These are phyloP conservation scores for Aegilops longissima DNA, from an alignment of 176 grass and related monocot species.

Conservation along the genomic window DNA sequence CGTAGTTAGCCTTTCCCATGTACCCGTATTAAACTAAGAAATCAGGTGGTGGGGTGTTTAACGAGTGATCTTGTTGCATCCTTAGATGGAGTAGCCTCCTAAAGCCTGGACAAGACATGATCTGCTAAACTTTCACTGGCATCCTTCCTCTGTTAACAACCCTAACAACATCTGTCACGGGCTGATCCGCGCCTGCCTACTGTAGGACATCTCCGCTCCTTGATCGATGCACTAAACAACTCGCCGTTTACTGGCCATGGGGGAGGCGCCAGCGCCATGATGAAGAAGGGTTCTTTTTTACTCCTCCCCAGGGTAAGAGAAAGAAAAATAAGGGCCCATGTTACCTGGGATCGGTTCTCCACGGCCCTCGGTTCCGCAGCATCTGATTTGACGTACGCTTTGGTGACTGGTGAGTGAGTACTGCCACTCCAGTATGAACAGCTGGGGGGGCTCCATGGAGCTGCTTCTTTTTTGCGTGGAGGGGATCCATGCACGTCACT, in stretches of 20 bases:
- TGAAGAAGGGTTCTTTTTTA: background rate
- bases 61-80: constrained; percentile 38
- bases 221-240: constrained; percentile 33
- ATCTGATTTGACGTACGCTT: constrained; percentile 56
- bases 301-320: constrained; percentile 4
- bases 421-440: constrained; percentile 20
- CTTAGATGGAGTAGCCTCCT: constrained; percentile 52
- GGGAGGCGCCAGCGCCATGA: constrained; percentile 6
- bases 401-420: background rate
- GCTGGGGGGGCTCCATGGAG: constrained; percentile 41
- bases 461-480: constrained; percentile 42
- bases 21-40: constrained; percentile 34
- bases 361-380: constrained; percentile 42
- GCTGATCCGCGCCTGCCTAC: constrained; percentile 25
- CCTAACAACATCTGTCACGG: constrained; percentile 12
- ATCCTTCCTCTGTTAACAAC: constrained; percentile 24
- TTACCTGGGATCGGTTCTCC: constrained; percentile 51
- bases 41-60: constrained; percentile 16
- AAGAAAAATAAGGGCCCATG: constrained; percentile 40
- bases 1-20: constrained; percentile 39
- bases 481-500: constrained; percentile 54
- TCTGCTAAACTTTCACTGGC: constrained; percentile 14
- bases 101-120: constrained; percentile 57
- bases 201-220: background rate
- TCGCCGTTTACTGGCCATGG: constrained; percentile 17